Base-by-base conservation (phyloP, 139 green algal genomes). In the Pleodorina starrii region DNA sequence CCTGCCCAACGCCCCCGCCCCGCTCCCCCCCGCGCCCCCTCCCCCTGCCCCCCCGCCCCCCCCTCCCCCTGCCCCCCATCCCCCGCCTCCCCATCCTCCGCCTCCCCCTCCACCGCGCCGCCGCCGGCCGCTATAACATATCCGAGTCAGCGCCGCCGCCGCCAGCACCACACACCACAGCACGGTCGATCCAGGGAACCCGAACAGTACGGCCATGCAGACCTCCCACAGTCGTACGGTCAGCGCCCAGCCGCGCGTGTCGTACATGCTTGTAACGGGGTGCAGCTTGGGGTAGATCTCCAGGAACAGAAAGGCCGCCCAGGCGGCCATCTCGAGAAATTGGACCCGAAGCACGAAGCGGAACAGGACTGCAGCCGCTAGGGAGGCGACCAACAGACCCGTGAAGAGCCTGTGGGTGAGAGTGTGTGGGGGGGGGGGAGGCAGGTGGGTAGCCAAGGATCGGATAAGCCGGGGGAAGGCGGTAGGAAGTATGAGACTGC, bases 231-330 rank as follows among this genome's bases (percentile, higher is more conserved):
- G 32, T n/a, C 44, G 63, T 71, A 88, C 82, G n/a, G 82, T 79
- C n/a, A 88, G 9, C n/a, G 82, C 82, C 82, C 82, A 88, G 16
- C 63, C 82, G 0, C 35, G 25, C 3, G n/a, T 71, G 63, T 88
- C 82, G 82, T 88, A 88, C 82, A 88, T 68, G 44, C 1, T 72
- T 5, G 48, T 38, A 3, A 51, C 54, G 32, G 74, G 36, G 27
- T 85, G 59, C 25, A 90, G 3, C 60, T 91, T 75, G 32, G 76
- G 75, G 76, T 94, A 79, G 19, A 94, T 78, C 93, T 97, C 93
- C 25, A 98, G 78, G 44, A 97, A 96, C 29, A 96, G 71, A 27
- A 98, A 96, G 5, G 90, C 77, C 10, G 93, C 40, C 96, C 96
- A 98, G 54, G 91, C 92, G 0, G 82, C 77, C 27, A 86, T 92